Evolutionary conservation across 2,329 filamentous ascomycete species (phyloP).

Genomic region (Fusarium aywerte): DNA sequence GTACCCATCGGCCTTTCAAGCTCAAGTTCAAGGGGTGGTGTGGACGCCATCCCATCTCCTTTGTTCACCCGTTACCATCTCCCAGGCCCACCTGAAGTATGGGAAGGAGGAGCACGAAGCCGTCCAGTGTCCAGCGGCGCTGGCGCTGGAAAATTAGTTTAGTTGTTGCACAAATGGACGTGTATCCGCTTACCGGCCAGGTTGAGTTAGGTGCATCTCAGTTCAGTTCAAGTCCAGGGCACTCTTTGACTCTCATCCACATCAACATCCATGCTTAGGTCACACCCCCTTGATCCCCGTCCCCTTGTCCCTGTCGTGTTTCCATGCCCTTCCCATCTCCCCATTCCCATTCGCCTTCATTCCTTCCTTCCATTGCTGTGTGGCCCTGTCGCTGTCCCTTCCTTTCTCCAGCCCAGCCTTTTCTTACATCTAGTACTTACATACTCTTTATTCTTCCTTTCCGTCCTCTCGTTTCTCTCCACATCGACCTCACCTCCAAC

Average conservation of each 20-base stretch:
- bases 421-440: conserved; percentile 41
- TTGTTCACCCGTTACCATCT: conserved; percentile 26
- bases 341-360: conserved; percentile 47
- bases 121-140: conserved; percentile 2
- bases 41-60: conserved; percentile 27
- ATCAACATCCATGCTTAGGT: conserved; percentile 27
- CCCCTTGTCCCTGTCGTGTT: conserved; percentile 50
- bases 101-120: conserved; percentile 26
- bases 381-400: conserved; percentile 48
- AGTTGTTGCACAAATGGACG: conserved; percentile 26
- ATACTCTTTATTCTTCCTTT: conserved; percentile 41
- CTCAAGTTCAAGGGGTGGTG: conserved; percentile 24
- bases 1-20: conserved; percentile 23
- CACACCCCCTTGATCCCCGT: conserved; percentile 38
- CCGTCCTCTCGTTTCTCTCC: conserved; percentile 41
- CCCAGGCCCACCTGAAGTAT: conserved; percentile 24
- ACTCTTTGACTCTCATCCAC: conserved; percentile 19
- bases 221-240: conserved; percentile 26
- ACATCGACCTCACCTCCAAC: conserved; percentile 48
- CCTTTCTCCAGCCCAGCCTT: conserved; percentile 47
- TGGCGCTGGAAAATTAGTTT: conserved; percentile 28
- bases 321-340: conserved; percentile 48
- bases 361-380: conserved; percentile 43
- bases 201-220: conserved; percentile 34
- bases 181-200: conserved; percentile 31